Percentiles rank a stretch among this genome's conserved stretches.
Evolutionary conservation across 228 moss, liverwort and hornwort species (phyloP).

Genomic region (Sphagnum fallax): DNA sequence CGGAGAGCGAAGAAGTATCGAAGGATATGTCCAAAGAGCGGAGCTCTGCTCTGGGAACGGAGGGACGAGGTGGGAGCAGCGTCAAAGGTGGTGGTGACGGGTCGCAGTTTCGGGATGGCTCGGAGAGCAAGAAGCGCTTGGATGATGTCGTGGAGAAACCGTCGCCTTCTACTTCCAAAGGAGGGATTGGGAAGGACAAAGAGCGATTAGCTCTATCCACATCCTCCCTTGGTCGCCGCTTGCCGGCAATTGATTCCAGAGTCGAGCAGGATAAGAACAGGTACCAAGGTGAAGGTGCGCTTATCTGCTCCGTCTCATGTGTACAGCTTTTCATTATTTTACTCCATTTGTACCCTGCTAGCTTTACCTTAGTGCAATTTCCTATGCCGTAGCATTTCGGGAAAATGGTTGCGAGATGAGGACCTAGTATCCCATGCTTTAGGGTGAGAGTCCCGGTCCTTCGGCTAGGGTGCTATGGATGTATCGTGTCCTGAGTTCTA

Average conservation of each 20-base stretch:
- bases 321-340: too few relatives aligned
- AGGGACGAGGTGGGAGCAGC: constrained; percentile 36
- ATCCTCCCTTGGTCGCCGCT: not conserved
- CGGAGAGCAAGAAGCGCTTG: constrained; percentile 67
- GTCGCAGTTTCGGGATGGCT: constrained; percentile 28
- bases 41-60: constrained; percentile 50
- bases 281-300: not conserved
- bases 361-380: too few relatives aligned
- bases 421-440: too few relatives aligned
- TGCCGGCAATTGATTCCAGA: not conserved
- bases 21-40: constrained; percentile 63
- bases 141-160: constrained; percentile 84
- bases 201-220: constrained; percentile 11
- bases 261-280: not conserved
- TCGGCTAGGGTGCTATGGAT: too few relatives aligned
- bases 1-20: too few relatives aligned
- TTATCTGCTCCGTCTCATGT: not conserved
- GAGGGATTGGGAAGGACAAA: constrained; percentile 51
- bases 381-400: too few relatives aligned
- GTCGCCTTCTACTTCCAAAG: constrained; percentile 77
- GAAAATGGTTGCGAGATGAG: too few relatives aligned
- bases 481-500: too few relatives aligned
- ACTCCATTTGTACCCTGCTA: too few relatives aligned
- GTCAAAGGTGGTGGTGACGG: constrained; percentile 24
- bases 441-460: too few relatives aligned